Evolutionary conservation across 2,329 filamentous ascomycete genomes (phyloP), one percentile per base, ranked within the genome.

Genomic region (Neoarthrinium moseri): DNA sequence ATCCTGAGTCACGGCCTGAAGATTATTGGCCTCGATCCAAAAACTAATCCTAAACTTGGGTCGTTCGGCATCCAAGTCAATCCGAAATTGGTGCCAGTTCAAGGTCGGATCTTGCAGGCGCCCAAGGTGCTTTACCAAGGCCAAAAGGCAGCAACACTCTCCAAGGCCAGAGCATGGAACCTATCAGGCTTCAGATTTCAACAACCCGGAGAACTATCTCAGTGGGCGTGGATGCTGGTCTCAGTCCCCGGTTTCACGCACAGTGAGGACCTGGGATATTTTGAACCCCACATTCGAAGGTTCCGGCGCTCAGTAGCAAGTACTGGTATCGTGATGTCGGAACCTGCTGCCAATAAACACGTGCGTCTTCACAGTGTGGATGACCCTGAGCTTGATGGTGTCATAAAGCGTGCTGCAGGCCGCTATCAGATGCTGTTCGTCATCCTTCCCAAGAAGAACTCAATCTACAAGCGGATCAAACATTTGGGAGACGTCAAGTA

Each of bases 381-480:
- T 8, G 26, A 29, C n/a, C n/a, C n/a, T n/a, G n/a, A n/a, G n/a
- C n/a, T n/a, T n/a, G n/a, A n/a, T n/a, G n/a, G n/a, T n/a, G n/a
- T n/a, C n/a, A n/a, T n/a, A n/a, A n/a, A n/a, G n/a, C n/a, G n/a
- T n/a, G n/a, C n/a, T n/a, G n/a, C n/a, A n/a, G n/a, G n/a, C n/a
- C n/a, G n/a, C n/a, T n/a, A n/a, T 8, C 57, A 72, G 7, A 67
- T 87, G 34, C 62, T 90, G 0, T 67, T 89, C 10, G 69, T 88
- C 11, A 69, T 91, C n/a, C 65, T 88, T 1, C 68, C 73, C 10
- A 60, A 66, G 12, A 70, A 71, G 18, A 73, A 81, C 47, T 67
- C 67, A 38, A 41, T 83, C 1, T 91, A 92, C 64, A 77, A 78
- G 50, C 68, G 63, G 5, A 74, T 95, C 61, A 94, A 94, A 66